Conservation (phyloP, 2,329 filamentous ascomycete species). For the Aspergillus arachidicola region DNA sequence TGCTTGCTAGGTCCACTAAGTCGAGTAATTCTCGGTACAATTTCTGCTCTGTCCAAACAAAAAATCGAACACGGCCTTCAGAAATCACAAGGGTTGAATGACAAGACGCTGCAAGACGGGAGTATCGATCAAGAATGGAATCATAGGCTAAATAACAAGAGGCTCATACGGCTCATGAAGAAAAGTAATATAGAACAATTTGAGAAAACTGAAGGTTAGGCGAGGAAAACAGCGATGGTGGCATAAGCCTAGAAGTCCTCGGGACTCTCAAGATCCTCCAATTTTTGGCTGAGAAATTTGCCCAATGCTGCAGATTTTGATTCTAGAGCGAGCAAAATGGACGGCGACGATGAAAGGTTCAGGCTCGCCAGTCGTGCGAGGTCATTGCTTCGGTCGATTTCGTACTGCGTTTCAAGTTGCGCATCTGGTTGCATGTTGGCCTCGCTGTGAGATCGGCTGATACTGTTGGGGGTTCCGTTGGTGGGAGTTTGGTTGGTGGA, state of each 20-base stretch:
- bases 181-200: not conserved
- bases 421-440: conserved; percentile 25
- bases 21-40: not conserved
- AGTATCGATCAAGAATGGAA: not conserved
- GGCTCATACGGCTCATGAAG: not conserved
- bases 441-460: conserved; percentile 16
- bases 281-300: conserved; percentile 42
- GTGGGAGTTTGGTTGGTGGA: conserved; percentile 8
- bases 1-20: not conserved
- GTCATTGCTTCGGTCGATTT: conserved; percentile 44
- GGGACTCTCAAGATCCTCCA: conserved; percentile 44
- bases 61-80: not conserved
- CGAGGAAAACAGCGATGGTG: not conserved
- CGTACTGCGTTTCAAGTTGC: conserved; percentile 38
- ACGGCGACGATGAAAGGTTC: conserved; percentile 42
- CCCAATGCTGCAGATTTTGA: conserved; percentile 47
- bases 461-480: conserved; percentile 13
- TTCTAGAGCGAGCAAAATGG: conserved; percentile 44
- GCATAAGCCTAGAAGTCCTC: conserved; percentile 40
- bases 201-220: not conserved
- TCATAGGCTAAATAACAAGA: conserved; percentile 3
- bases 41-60: not conserved
- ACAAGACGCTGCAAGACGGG: not conserved
- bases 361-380: conserved; percentile 42
- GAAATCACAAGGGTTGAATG: not conserved